Evolutionary conservation across 352 stramenopile species (phyloP), one percentile per base, ranked within the genome.

Genomic region (Phytophthora pseudosyringae): DNA sequence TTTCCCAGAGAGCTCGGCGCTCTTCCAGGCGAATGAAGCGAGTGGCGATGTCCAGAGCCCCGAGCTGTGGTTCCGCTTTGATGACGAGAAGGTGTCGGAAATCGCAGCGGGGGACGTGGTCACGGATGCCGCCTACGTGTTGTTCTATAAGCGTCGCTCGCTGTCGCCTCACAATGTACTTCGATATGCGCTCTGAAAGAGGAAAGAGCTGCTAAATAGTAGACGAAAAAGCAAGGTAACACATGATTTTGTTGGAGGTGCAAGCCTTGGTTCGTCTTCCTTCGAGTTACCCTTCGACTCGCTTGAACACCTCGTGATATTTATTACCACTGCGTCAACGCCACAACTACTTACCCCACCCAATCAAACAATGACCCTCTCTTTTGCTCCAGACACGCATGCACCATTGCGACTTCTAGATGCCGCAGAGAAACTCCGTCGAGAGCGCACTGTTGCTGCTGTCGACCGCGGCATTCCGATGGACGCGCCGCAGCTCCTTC

Each of bases 141-240:
- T 98, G 18, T 98, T 97, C 51, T 98, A 97, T 78, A 91, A 94
- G 54, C 86, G 87, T n/a, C 81, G 84, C 26, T 80, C 74, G 21
- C 66, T 93, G 7, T 96, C 86, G 26, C 51, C 85, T 2, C 76
- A 87, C 61, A 93, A 91, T 53, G 67, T 93, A 7, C 58, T 93
- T 47, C 74, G 76, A 54, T 88, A 93, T 64, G 59, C 75, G 13
- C 74, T 93, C 21, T 90, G 73, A 28, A 15, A 67, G 12, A 59
- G 21, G 21, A 21, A 21, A 21, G 21, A 53, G 45, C 12, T 16
- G 18, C 36, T 41, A 44, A 28, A 5, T 8, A 28, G 39, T 63
- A 66, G 31, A 67, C 26, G 54, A 25, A 69, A 52, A 53, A 50
- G 36, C 21, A 40, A 54, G 26, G 9, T 56, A 52, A 35, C 13